Conservation (phyloP, 2,329 filamentous ascomycete species). For the Verticillium zaregamsianum region DNA sequence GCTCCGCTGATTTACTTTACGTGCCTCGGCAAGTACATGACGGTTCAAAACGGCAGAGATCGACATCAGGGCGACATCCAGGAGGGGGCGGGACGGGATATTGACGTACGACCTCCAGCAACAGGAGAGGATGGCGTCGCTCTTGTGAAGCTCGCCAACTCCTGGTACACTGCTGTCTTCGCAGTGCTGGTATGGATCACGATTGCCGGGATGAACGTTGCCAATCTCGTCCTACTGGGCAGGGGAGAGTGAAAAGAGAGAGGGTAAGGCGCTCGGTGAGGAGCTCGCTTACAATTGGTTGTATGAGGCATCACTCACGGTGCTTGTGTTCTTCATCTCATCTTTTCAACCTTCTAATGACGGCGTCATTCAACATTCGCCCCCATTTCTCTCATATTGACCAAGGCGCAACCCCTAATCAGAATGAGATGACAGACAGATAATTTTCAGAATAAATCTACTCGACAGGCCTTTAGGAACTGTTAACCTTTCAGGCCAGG, state of each 20-base stretch:
- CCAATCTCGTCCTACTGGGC: slow-evolving; percentile 63
- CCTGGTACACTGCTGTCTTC: slow-evolving; percentile 57
- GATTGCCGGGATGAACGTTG: slow-evolving; percentile 76
- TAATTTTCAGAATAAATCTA: too few species aligned
- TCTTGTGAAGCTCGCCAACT: slow-evolving; percentile 65
- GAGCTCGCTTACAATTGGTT: not conserved
- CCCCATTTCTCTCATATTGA: too few species aligned
- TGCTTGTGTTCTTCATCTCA: too few species aligned
- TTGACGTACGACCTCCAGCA: slow-evolving; percentile 8
- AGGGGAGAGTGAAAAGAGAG: not conserved
- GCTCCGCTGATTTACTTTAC: slow-evolving; percentile 85
- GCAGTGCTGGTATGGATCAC: slow-evolving; percentile 64
- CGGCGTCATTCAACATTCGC: too few species aligned
- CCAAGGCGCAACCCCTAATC: too few species aligned
- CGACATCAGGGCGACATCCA: slow-evolving; percentile 24
- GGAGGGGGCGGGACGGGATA: slow-evolving; percentile 6
- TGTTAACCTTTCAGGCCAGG: too few species aligned
- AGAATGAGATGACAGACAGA: too few species aligned
- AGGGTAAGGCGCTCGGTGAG: not conserved
- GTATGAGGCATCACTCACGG: not conserved
- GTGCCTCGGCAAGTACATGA: slow-evolving; percentile 76
- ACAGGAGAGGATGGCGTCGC: slow-evolving; percentile 12
- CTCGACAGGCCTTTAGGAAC: too few species aligned
- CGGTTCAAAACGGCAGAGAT: slow-evolving; percentile 45
- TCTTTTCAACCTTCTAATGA: too few species aligned